Conservation (phyloP, 495 filamentous ascomycete genomes). For the Penicillium cataractarum region DNA sequence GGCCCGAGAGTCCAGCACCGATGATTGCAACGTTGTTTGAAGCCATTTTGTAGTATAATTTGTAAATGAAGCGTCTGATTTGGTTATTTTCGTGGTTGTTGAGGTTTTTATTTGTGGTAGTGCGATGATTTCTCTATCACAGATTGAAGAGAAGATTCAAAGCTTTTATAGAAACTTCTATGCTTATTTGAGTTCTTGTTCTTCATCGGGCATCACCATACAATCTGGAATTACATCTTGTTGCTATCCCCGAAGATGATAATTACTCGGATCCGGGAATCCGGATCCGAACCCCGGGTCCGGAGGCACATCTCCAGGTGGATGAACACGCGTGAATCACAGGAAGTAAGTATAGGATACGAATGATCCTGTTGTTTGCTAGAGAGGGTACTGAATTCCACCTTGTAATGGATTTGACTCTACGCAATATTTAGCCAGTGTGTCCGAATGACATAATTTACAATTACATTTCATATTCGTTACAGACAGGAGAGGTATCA, state of each 20-base stretch:
- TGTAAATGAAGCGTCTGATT: background rate
- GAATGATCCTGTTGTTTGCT: too few relatives aligned
- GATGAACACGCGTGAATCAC: too few relatives aligned
- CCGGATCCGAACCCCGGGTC: background rate
- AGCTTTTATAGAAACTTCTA: background rate
- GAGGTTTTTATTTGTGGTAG: background rate
- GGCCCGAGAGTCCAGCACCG: slow-evolving; percentile 52
- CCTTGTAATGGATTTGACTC: too few relatives aligned
- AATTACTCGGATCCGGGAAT: background rate
- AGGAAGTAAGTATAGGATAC: too few relatives aligned
- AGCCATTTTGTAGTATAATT: slow-evolving; percentile 15
- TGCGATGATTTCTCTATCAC: background rate
- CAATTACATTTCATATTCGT: background rate
- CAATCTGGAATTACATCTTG: background rate
- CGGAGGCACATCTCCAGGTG: too few relatives aligned
- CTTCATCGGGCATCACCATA: background rate
- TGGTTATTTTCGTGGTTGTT: background rate
- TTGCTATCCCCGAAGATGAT: background rate
- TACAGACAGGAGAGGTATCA: background rate
- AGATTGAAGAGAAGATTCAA: too few relatives aligned
- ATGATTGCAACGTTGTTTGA: slow-evolving; percentile 45
- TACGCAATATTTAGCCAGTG: background rate
- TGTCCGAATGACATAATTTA: background rate
- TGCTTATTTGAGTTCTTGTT: background rate
- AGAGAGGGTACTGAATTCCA: too few relatives aligned